Evolutionary conservation across 179 eudicot genomes (phyloP), one percentile per base, ranked within the genome.

Genomic region (Beta macrorhiza): DNA sequence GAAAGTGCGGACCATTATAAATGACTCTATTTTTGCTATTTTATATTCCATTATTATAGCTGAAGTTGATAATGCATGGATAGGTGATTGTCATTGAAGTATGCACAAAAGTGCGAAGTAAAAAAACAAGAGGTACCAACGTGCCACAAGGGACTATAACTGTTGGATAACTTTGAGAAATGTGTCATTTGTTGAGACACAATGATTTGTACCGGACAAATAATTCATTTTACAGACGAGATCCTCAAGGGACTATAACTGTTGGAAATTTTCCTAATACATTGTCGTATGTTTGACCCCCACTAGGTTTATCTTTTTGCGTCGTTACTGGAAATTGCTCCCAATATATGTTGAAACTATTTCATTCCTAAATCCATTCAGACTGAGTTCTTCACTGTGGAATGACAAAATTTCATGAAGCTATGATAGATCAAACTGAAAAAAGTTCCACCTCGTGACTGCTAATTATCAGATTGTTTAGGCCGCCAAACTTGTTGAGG

Each of bases 401-500:
- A 29, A 22, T 17, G 62, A 47, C 75, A 42, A 78, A 71, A 53
- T 76, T 77, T 52, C 57, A 20, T 59, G 5, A 52, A 71, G 47
- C 57, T 51, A 1, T 75, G 68, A 22, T 58, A 20, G 63, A 63
- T 73, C 61, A 62, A 72, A 37, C 57, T 42, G 15, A 17, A 72
- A 8, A 22, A 16, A 49, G 22, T 22, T 20, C 11, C 20, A 55
- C 19, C 62, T n/a, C 16, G 51, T 74, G 62, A 62, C 56, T 51
- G 44, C 70, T 78, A 84, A 42, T 13, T 79, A 15, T 85, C 85
- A 37, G 81, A 71, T 29, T 82, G 83, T 74, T 85, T 85, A 64
- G 89, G 87, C 79, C 85, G 87, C 94, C 92, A 86, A 58, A 85
- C 45, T 82, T 76, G 87, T 45, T 87, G 92, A 44, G 78, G 79